Conservation (phyloP, 2,329 filamentous ascomycete genomes). For the Juglanconis sp. region DNA sequence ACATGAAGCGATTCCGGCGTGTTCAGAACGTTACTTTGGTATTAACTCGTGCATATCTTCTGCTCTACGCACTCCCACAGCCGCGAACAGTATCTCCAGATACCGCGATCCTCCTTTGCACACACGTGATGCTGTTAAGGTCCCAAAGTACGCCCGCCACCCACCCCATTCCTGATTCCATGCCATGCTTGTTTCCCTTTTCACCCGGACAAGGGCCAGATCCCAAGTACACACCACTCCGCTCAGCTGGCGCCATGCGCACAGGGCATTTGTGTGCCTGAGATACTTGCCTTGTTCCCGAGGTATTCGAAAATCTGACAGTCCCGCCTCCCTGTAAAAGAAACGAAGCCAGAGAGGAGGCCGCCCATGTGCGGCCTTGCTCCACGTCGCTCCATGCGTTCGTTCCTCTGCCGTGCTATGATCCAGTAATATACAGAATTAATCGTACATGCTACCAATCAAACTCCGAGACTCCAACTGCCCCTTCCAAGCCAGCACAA, state of each 20-base stretch:
- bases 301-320: background rate
- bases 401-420: background rate
- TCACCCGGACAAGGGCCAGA: background rate
- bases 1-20: too few species aligned
- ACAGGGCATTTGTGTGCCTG: background rate
- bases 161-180: too few species aligned
- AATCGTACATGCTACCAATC: background rate
- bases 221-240: background rate
- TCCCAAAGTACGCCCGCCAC: too few species aligned
- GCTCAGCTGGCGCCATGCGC: background rate
- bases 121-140: background rate
- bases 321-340: background rate
- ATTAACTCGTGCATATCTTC: background rate
- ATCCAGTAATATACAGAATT: background rate
- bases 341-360: background rate
- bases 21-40: background rate
- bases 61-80: background rate
- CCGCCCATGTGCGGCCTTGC: background rate
- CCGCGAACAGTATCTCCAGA: background rate
- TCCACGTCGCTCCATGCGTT: too few species aligned
- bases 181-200: too few species aligned
- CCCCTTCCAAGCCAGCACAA: background rate
- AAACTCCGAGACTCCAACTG: background rate
- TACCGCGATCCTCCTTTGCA: background rate
- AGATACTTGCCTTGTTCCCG: background rate